Percentiles rank a stretch among this genome's conserved stretches.
Conservation (phyloP, 2,329 filamentous ascomycete genomes). For the Golovinomyces cichoracearum region DNA sequence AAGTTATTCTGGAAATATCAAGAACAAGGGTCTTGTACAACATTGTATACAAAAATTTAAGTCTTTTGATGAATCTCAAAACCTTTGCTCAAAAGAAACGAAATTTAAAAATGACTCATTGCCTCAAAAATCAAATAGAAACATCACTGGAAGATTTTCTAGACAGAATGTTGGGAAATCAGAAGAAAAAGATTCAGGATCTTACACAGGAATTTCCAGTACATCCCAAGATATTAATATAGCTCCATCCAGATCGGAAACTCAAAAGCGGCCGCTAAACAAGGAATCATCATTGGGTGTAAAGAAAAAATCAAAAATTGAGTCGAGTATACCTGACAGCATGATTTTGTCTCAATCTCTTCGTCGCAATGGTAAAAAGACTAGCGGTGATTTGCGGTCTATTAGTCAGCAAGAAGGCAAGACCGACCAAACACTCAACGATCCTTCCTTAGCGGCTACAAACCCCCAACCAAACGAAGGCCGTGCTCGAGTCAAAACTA, state of each 20-base stretch:
- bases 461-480: conserved; percentile 68
- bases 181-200: conserved; percentile 5
- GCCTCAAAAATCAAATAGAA: conserved; percentile 8
- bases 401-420: conserved; percentile 29
- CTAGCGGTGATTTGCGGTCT: conserved; percentile 54
- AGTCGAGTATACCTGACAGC: neutral
- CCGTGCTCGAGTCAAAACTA: conserved; percentile 58
- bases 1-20: neutral
- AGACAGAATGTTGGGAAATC: conserved; percentile 16
- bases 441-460: conserved; percentile 22
- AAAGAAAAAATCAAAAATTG: neutral
- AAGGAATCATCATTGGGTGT: too few species aligned
- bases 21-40: conserved; percentile 7
- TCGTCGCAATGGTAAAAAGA: conserved; percentile 36
- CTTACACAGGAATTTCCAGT: neutral
- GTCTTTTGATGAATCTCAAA: conserved; percentile 5
- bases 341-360: conserved; percentile 22
- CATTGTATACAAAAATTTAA: conserved; percentile 10
- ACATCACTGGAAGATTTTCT: conserved; percentile 11
- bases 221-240: neutral
- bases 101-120: conserved; percentile 3
- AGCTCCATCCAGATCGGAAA: neutral
- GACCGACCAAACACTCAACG: conserved; percentile 17
- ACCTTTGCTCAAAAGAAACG: neutral
- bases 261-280: neutral